Conservation (phyloP, 2,329 filamentous ascomycete species). For the Botrytis sinoallii region DNA sequence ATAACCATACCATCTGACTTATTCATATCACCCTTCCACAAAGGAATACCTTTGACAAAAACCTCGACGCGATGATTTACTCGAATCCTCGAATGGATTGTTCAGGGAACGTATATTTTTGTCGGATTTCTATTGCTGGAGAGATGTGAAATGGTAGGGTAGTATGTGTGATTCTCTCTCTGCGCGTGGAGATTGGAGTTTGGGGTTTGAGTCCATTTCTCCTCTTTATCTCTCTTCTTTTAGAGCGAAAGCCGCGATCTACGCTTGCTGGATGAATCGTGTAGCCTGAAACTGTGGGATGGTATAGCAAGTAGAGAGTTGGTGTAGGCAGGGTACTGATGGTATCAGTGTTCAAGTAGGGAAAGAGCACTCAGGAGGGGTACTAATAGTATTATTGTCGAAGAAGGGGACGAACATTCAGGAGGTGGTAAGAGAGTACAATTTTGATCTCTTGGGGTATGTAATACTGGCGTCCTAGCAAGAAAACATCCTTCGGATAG, state of each 20-base stretch:
- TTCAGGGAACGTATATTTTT: not conserved
- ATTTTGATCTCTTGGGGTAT: not conserved
- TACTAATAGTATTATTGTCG: not conserved
- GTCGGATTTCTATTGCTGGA: not conserved
- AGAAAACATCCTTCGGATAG: not conserved
- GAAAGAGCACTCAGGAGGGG: not conserved
- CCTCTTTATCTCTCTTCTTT: too few species aligned
- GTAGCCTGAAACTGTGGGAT: not conserved
- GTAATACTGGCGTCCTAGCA: not conserved
- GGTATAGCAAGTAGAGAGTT: not conserved
- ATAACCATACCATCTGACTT: not conserved
- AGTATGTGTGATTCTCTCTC: not conserved
- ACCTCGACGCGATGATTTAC: not conserved
- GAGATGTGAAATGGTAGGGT: not conserved
- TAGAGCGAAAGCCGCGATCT: rapidly evolving
- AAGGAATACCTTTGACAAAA: not conserved
- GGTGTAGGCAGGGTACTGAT: not conserved
- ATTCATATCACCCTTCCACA: not conserved
- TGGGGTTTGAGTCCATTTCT: not conserved
- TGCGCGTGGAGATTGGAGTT: not conserved
- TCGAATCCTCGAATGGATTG: not conserved
- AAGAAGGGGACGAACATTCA: not conserved
- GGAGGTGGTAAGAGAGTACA: not conserved
- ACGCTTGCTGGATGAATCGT: not conserved
- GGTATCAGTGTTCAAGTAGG: not conserved